Conservation (phyloP, 2,329 filamentous ascomycete species). For the Aspergillus sergii region DNA sequence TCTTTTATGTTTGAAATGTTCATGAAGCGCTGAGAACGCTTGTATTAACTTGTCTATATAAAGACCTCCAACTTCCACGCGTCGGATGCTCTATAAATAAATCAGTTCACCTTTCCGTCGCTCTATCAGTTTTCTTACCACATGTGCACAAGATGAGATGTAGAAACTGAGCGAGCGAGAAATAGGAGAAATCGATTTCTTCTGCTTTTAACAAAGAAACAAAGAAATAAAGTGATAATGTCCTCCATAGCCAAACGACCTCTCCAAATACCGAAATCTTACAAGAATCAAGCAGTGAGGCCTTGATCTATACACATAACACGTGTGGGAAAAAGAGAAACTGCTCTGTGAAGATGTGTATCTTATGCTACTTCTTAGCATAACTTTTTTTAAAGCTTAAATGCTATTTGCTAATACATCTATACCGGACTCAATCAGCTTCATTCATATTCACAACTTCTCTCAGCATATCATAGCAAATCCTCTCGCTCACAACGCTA, state of each 20-base stretch:
- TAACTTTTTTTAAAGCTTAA: background rate
- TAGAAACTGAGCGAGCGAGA: too few species aligned
- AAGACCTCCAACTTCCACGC: accelerated
- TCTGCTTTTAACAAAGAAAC: too few species aligned
- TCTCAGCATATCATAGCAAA: conserved; percentile 20
- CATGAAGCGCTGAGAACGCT: accelerated
- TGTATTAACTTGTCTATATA: accelerated
- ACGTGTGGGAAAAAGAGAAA: too few species aligned
- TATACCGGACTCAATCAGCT: background rate
- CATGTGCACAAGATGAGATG: too few species aligned
- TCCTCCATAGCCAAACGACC: accelerated
- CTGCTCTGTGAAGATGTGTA: background rate
- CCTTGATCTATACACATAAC: too few species aligned
- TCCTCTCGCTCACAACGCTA: conserved; percentile 15
- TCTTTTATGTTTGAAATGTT: too few species aligned
- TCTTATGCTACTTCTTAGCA: background rate
- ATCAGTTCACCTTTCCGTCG: too few species aligned
- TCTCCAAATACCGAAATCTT: too few species aligned
- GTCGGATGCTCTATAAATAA: accelerated
- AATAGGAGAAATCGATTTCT: too few species aligned
- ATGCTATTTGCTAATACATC: background rate
- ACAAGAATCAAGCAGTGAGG: too few species aligned
- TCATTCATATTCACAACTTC: background rate
- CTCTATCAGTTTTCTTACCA: too few species aligned
- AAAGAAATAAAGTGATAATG: too few species aligned